Evolutionary conservation across 768 basidiomycete species (phyloP).

Genomic region (Podaxis mareebaensis): DNA sequence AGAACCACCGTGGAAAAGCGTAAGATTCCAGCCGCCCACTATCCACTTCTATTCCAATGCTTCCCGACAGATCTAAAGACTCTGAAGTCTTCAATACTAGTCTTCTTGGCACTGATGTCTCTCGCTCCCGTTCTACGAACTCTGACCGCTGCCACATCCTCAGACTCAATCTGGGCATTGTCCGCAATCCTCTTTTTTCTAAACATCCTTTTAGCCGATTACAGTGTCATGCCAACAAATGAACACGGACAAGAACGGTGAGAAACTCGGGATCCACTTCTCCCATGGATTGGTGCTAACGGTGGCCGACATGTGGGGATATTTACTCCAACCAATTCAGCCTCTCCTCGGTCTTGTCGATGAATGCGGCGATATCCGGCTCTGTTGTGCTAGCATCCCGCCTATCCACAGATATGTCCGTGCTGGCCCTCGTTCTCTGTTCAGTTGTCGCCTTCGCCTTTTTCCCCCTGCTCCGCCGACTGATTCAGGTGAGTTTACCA

Average conservation of each 20-base stretch:
- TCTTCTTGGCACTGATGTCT: conserved; percentile 86
- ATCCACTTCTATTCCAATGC: conserved; percentile 9
- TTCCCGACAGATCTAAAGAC: conserved; percentile 61
- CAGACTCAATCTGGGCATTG: conserved; percentile 96
- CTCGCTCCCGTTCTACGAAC: conserved; percentile 91
- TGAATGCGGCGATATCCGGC: conserved; percentile 90
- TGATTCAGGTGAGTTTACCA: conserved; percentile 56
- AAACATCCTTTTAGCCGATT: conserved; percentile 84
- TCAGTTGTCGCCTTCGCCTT: conserved; percentile 83
- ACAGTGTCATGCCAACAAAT: conserved; percentile 47
- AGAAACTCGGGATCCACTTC: conserved; percentile 20
- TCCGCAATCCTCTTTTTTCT: conserved; percentile 82
- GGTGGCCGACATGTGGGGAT: neutral
- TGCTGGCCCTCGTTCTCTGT: conserved; percentile 87
- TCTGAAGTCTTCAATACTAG: conserved; percentile 80
- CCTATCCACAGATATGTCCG: conserved; percentile 76
- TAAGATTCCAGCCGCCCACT: neutral
- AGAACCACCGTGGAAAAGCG: conserved; percentile 1
- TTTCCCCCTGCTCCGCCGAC: conserved; percentile 76
- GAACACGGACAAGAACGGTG: conserved; percentile 59
- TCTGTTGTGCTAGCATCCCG: conserved; percentile 94
- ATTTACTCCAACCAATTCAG: conserved; percentile 38
- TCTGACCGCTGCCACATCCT: conserved; percentile 91
- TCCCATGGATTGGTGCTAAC: conserved; percentile 12
- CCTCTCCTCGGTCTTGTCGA: conserved; percentile 80